Percentiles rank a stretch among this genome's conserved stretches.
phyloP scores from a whole-genome alignment of 306 rosid genomes.

The Dryas octopetala region DNA sequence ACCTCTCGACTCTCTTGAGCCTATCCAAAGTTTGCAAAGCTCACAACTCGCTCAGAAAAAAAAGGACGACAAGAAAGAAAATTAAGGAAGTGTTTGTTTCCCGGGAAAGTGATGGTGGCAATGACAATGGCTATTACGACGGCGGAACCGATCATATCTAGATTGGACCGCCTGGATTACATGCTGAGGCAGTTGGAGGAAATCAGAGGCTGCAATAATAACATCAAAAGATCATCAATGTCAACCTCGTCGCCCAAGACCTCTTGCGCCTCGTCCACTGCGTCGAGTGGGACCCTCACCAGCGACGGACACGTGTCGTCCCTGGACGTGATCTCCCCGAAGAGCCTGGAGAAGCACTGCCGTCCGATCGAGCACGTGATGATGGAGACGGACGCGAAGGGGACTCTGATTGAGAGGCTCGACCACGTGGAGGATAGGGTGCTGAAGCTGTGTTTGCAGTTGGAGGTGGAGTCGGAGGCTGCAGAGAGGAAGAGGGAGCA shows the following conservation, averaged over 20 bases:
- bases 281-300: conserved; percentile 44
- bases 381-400: conserved; percentile 62
- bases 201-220: conserved; percentile 26
- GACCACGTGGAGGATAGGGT: conserved; percentile 63
- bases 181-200: conserved; percentile 55
- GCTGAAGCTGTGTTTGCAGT: conserved; percentile 61
- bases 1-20: not conserved
- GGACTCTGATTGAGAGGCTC: conserved; percentile 70
- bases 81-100: conserved; percentile 25
- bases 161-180: conserved; percentile 66
- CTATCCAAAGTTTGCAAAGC: not conserved
- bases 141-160: conserved; percentile 62
- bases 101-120: conserved; percentile 31
- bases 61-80: not conserved
- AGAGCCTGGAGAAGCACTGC: conserved; percentile 80
- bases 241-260: conserved; percentile 23
- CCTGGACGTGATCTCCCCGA: conserved; percentile 39
- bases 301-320: conserved; percentile 34
- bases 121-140: conserved; percentile 30
- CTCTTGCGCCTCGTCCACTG: conserved; percentile 30
- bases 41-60: too few relatives aligned
- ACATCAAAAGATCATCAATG: too few relatives aligned
- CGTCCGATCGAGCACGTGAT: conserved; percentile 71
- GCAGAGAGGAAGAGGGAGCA: conserved; percentile 31
- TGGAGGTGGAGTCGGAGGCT: conserved; percentile 47